A percentile compares a stretch with the other conserved stretches of the same genome.
phyloP scores from a whole-genome alignment of 116 monocot species.

The Zostera marina region DNA sequence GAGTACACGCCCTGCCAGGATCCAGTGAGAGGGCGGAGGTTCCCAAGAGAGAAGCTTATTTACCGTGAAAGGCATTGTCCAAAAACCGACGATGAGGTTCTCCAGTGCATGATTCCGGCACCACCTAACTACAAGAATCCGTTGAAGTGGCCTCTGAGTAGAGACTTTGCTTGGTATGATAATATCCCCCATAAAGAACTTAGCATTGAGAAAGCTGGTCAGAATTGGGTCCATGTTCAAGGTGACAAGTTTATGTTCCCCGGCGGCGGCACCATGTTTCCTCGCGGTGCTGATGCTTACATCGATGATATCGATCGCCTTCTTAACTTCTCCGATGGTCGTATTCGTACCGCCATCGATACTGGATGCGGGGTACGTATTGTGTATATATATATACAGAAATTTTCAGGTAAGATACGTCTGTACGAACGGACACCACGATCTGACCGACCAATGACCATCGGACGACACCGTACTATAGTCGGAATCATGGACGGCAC shows the following conservation, averaged over 20 bases:
- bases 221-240: conserved; percentile 81
- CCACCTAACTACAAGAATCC: conserved; percentile 70
- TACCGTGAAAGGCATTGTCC: conserved; percentile 90
- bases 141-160: conserved; percentile 79
- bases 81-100: conserved; percentile 19
- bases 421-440: too few relatives aligned
- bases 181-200: conserved; percentile 93
- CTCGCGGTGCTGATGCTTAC: conserved; percentile 74
- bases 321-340: conserved; percentile 46
- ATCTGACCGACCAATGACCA: too few relatives aligned
- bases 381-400: neutral
- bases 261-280: conserved; percentile 90
- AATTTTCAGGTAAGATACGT: neutral
- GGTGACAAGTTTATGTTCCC: conserved; percentile 68
- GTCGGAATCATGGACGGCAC: too few relatives aligned
- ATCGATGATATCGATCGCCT: conserved; percentile 71
- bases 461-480: too few relatives aligned
- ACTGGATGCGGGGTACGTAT: conserved; percentile 89
- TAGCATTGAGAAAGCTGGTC: conserved; percentile 87
- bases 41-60: conserved; percentile 35
- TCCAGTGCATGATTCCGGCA: conserved; percentile 66
- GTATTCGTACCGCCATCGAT: conserved; percentile 73
- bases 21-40: conserved; percentile 28
- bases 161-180: conserved; percentile 82
- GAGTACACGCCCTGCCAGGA: conserved; percentile 97